phyloP scores from a whole-genome alignment of 805 yeast genomes.

The Metschnikowia santaceciliae region DNA sequence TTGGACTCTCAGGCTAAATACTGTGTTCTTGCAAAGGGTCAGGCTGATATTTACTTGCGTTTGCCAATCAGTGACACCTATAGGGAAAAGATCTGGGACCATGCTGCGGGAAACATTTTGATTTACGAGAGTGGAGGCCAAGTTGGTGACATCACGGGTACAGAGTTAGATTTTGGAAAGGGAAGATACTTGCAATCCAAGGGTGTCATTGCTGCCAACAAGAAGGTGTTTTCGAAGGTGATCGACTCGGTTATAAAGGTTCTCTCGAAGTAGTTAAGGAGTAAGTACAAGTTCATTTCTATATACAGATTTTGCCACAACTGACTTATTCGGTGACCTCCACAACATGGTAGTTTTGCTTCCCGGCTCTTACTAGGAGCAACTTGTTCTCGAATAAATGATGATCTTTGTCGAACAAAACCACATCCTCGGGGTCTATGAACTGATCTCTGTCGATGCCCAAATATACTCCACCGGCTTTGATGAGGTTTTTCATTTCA shows the following conservation, averaged over 20 bases:
- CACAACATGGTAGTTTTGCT: conserved; percentile 58
- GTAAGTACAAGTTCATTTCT: neutral
- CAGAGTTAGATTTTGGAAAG: conserved; percentile 69
- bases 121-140: conserved; percentile 88
- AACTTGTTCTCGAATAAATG: conserved; percentile 57
- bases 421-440: conserved; percentile 44
- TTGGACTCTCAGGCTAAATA: conserved; percentile 96
- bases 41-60: conserved; percentile 88
- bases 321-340: conserved; percentile 10
- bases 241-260: conserved; percentile 43
- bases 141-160: conserved; percentile 82
- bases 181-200: conserved; percentile 81
- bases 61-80: conserved; percentile 74
- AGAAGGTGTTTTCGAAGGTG: conserved; percentile 45
- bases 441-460: conserved; percentile 58
- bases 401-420: conserved; percentile 43
- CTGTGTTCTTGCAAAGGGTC: conserved; percentile 85
- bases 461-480: conserved; percentile 67
- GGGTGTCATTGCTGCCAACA: conserved; percentile 87
- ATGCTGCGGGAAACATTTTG: conserved; percentile 90
- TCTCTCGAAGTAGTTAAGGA: conserved; percentile 7
- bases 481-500: conserved; percentile 59
- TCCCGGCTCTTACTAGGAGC: conserved; percentile 71
- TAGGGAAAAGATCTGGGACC: conserved; percentile 97
- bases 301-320: conserved; percentile 3